Conservation (phyloP, 139 green algal species). For the Pycnococcus provasolii region DNA sequence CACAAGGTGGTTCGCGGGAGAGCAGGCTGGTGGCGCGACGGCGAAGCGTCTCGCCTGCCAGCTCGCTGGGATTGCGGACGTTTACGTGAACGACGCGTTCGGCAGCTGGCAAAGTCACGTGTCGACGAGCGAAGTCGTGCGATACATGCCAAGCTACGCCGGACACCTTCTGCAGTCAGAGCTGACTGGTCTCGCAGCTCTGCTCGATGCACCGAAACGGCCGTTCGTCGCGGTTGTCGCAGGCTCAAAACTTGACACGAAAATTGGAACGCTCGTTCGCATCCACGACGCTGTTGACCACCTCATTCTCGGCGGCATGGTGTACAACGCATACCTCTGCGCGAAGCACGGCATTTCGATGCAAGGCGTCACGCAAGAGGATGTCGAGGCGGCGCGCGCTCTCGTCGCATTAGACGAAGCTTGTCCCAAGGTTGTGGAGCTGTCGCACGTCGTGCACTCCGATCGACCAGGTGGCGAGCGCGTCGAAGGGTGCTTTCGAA, state of each 20-base stretch:
- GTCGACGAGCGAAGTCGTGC: conserved; percentile 26
- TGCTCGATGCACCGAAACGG: conserved; percentile 18
- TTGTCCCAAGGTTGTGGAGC: conserved; percentile 19
- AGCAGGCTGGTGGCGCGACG: conserved; percentile 9
- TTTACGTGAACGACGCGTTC: conserved; percentile 39
- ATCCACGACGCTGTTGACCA: conserved; percentile 29
- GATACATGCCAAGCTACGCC: conserved; percentile 31
- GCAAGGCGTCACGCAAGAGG: conserved; percentile 22
- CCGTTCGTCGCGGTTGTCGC: conserved; percentile 34
- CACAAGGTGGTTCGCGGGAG: conserved; percentile 32
- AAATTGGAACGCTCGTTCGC: conserved; percentile 24
- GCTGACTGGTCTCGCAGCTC: conserved; percentile 6
- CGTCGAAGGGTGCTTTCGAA: neutral
- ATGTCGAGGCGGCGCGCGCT: conserved; percentile 12
- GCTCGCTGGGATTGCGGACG: conserved; percentile 32
- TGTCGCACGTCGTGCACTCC: conserved; percentile 21
- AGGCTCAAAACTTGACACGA: conserved; percentile 34
- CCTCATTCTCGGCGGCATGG: conserved; percentile 30
- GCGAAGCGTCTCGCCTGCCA: conserved; percentile 20
- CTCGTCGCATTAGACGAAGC: neutral
- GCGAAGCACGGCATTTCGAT: conserved; percentile 34
- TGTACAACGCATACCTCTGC: conserved; percentile 39
- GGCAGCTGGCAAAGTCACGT: conserved; percentile 36
- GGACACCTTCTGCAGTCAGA: conserved; percentile 35
- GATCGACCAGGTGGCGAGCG: conserved; percentile 1